Conservation (phyloP, 1,139 yeast species). For the Tardiomyces depauwii region DNA sequence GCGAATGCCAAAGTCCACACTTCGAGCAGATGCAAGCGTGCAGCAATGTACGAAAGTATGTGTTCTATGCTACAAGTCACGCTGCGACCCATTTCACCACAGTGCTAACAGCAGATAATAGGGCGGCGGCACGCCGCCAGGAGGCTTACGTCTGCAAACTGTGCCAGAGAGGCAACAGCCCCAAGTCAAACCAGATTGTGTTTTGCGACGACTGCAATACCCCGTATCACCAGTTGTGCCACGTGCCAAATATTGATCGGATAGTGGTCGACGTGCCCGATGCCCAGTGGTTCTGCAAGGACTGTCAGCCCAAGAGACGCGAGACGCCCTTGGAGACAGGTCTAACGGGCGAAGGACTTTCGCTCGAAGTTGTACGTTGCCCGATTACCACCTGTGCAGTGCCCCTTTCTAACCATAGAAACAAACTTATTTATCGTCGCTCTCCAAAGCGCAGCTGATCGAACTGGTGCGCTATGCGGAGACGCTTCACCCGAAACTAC, state of each 20-base stretch:
- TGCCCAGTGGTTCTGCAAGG: conserved; percentile 33
- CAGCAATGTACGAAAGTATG: too few relatives aligned
- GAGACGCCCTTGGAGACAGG: conserved; percentile 32
- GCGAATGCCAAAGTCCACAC: too few relatives aligned
- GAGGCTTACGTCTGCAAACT: conserved; percentile 29
- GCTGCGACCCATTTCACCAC: too few relatives aligned
- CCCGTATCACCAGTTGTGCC: conserved; percentile 34
- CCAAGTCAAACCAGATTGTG: conserved; percentile 31
- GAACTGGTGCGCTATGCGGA: conserved; percentile 30
- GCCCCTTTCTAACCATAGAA: conserved; percentile 10
- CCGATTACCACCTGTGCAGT: conserved; percentile 4
- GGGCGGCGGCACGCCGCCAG: conserved; percentile 9
- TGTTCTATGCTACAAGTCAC: too few relatives aligned
- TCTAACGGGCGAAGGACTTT: conserved; percentile 24
- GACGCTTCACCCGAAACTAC: conserved; percentile 25
- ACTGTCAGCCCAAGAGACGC: conserved; percentile 27
- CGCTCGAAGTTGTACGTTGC: conserved; percentile 19
- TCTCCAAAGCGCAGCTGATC: conserved; percentile 31
- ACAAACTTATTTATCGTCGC: conserved; percentile 29
- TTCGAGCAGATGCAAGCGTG: too few relatives aligned
- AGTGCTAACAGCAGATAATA: not conserved
- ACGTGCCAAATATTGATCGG: conserved; percentile 31
- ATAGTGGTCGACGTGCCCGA: conserved; percentile 33
- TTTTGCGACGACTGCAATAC: conserved; percentile 33
- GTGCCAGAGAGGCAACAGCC: conserved; percentile 31